Conservation (phyloP, 1,139 yeast species). For the Yamadazyma mexicana region DNA sequence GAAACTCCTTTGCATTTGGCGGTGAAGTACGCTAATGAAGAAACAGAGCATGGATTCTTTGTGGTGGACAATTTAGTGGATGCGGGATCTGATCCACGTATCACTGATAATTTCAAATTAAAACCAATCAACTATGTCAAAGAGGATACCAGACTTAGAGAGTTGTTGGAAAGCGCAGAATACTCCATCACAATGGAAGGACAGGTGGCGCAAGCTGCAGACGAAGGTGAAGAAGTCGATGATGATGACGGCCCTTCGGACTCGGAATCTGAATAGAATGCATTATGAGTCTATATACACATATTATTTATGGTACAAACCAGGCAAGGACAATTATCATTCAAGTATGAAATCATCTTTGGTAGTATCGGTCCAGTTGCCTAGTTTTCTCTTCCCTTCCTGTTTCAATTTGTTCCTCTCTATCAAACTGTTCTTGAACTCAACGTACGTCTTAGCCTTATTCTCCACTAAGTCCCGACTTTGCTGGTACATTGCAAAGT, state of each 20-base stretch:
- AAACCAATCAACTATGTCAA: conserved; percentile 73
- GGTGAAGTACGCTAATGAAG: conserved; percentile 70
- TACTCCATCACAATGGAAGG: conserved; percentile 55
- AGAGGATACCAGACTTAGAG: conserved; percentile 53
- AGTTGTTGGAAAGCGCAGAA: conserved; percentile 78
- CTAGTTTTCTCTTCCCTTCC: conserved; percentile 22
- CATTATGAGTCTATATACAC: not conserved
- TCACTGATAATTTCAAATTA: conserved; percentile 43
- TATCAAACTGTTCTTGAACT: conserved; percentile 25
- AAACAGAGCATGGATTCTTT: conserved; percentile 84
- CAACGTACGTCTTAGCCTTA: conserved; percentile 20
- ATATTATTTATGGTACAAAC: not conserved
- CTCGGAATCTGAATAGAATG: conserved; percentile 13
- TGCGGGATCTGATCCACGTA: conserved; percentile 87
- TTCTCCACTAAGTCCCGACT: conserved; percentile 8
- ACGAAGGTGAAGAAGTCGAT: conserved; percentile 23
- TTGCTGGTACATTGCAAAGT: conserved; percentile 23
- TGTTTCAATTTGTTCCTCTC: conserved; percentile 25
- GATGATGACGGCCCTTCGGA: conserved; percentile 32
- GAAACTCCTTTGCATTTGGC: conserved; percentile 91
- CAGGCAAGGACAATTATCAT: not conserved
- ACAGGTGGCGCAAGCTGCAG: conserved; percentile 23
- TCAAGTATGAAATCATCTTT: conserved; percentile 32
- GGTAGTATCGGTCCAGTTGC: conserved; percentile 32
- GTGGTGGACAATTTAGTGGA: conserved; percentile 80